Evolutionary conservation across 768 basidiomycete species (phyloP).

Genomic region (Suillus hirtellus): DNA sequence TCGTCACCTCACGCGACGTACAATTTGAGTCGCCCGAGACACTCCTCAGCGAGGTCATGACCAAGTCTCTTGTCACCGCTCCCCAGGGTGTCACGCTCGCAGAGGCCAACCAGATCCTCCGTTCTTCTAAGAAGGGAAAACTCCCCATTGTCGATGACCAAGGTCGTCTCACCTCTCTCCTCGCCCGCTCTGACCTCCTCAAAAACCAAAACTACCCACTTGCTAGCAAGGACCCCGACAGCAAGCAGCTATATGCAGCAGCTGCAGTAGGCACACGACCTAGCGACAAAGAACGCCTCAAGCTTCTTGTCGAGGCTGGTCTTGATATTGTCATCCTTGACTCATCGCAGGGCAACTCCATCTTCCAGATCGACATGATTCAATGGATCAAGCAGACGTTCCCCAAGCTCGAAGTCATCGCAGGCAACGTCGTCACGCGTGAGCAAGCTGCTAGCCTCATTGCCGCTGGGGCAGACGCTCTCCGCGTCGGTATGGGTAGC

Average conservation of each 20-base stretch:
- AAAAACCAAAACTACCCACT: slow-evolving; percentile 97
- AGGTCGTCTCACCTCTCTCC: slow-evolving; percentile 74
- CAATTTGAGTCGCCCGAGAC: slow-evolving; percentile 80
- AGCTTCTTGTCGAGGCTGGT: slow-evolving; percentile 87
- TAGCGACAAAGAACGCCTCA: slow-evolving; percentile 81
- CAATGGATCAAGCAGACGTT: slow-evolving; percentile 86
- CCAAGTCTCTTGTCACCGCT: slow-evolving; percentile 83
- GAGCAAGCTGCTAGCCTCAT: slow-evolving; percentile 96
- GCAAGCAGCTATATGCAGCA: slow-evolving; percentile 95
- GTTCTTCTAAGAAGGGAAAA: slow-evolving; percentile 97
- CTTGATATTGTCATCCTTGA: slow-evolving; percentile 94
- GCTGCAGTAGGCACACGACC: slow-evolving; percentile 94
- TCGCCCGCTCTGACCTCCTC: slow-evolving; percentile 94
- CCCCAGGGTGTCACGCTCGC: slow-evolving; percentile 83
- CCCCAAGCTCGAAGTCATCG: slow-evolving; percentile 89
- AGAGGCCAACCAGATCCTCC: slow-evolving; percentile 92
- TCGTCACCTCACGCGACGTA: slow-evolving; percentile 94
- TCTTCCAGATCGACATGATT: slow-evolving; percentile 94
- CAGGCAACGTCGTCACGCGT: slow-evolving; percentile 96
- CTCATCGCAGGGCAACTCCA: slow-evolving; percentile 95
- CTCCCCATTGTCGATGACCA: slow-evolving; percentile 77
- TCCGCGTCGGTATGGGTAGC: slow-evolving; percentile 96
- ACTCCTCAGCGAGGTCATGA: slow-evolving; percentile 85
- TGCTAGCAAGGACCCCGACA: slow-evolving; percentile 86
- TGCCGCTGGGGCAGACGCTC: slow-evolving; percentile 91